Percentiles rank a stretch among this genome's conserved stretches.
These are phyloP conservation scores for Diplogelasinospora grovesii DNA, from an alignment of 495 filamentous ascomycete species.

Conservation along the genomic window DNA sequence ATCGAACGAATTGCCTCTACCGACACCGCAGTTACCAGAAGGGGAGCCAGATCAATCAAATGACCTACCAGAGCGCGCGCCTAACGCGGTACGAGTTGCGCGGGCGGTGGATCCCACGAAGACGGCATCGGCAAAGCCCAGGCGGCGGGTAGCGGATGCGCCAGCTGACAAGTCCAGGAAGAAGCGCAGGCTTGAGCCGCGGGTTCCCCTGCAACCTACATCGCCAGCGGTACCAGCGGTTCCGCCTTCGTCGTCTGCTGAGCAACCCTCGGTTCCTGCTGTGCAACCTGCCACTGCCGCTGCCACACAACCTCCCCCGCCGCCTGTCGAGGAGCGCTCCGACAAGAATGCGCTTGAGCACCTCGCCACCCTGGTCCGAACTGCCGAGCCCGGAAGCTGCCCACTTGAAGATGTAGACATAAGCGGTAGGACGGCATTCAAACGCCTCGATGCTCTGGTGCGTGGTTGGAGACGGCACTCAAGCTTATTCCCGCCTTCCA, in stretches of 20 bases:
- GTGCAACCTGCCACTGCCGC: background rate
- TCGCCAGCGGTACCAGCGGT: background rate
- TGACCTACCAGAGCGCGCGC: no score
- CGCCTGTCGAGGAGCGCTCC: background rate
- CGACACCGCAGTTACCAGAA: no score
- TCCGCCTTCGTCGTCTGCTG: background rate
- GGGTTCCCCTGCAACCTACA: no score
- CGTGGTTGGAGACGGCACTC: conserved; percentile 16
- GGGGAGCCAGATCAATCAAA: no score
- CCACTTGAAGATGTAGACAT: conserved; percentile 2
- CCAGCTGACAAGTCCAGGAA: background rate
- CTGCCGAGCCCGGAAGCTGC: background rate
- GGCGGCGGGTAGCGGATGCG: background rate
- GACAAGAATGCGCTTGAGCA: conserved; percentile 3
- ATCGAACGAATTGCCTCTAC: no score
- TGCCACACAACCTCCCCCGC: background rate
- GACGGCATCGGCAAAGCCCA: no score
- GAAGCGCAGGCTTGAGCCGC: background rate
- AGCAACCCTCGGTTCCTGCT: background rate
- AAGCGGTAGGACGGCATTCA: conserved; percentile 16
- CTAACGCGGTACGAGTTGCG: no score
- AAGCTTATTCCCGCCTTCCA: background rate
- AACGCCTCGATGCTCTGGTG: conserved; percentile 18
- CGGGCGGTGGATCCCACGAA: no score
- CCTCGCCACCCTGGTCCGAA: conserved; percentile 11